Evolutionary conservation across 2,329 filamentous ascomycete genomes (phyloP).

Genomic region (Grosmannia clavigera): DNA sequence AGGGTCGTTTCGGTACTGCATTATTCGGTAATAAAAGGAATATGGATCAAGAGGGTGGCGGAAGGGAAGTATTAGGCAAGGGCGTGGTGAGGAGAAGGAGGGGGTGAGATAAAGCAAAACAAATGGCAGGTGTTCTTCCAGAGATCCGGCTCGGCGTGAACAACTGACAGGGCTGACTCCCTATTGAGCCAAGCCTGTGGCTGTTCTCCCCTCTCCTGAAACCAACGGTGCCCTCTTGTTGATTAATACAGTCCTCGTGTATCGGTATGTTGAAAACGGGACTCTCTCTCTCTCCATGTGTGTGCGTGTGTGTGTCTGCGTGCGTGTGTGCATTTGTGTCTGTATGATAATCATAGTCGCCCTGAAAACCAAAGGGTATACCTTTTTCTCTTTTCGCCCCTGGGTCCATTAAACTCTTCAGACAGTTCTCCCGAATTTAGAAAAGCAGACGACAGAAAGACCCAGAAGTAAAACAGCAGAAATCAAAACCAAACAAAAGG

Average conservation of each 20-base stretch:
- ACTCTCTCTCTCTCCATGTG: not conserved
- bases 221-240: not conserved
- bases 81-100: not conserved
- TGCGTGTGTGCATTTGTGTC: not conserved
- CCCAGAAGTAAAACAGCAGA: not conserved
- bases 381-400: not conserved
- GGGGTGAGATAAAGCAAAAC: not conserved
- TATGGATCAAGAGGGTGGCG: not conserved
- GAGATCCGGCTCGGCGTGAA: slow-evolving; percentile 9
- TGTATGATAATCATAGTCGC: not conserved
- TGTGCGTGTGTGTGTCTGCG: not conserved
- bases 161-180: not conserved
- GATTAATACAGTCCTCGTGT: not conserved
- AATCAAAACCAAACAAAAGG: not conserved
- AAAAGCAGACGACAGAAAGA: not conserved
- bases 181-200: not conserved
- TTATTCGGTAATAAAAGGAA: not conserved
- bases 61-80: not conserved
- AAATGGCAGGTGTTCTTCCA: not conserved
- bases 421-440: not conserved
- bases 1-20: not conserved
- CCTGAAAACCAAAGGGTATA: not conserved
- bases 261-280: not conserved
- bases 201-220: not conserved
- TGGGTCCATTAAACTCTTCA: not conserved